phyloP scores from a whole-genome alignment of 2,329 filamentous ascomycete species.

The Teratosphaeria nubilosa region DNA sequence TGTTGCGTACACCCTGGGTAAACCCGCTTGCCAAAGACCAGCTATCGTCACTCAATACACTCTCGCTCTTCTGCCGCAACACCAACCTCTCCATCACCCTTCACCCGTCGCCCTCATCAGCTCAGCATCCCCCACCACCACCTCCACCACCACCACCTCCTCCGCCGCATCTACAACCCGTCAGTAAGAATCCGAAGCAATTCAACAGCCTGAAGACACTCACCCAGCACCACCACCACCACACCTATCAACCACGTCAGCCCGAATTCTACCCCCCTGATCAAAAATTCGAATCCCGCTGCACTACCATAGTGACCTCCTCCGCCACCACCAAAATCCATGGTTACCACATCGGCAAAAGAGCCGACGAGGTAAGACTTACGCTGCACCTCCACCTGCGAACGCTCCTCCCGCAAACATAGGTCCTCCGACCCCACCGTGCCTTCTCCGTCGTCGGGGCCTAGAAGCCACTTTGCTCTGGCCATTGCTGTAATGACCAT shows the following conservation, averaged over 20 bases:
- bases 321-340: no score
- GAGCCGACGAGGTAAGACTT: neutral
- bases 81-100: neutral
- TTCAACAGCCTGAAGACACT: neutral
- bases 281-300: neutral
- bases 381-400: neutral
- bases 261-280: neutral
- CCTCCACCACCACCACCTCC: neutral
- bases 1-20: no score
- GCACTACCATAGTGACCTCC: neutral
- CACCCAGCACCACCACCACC: neutral
- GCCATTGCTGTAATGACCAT: neutral
- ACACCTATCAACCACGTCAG: neutral
- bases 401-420: neutral
- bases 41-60: no score
- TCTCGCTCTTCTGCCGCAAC: neutral
- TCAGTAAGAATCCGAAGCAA: neutral
- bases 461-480: neutral
- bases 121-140: neutral
- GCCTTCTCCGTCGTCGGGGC: neutral
- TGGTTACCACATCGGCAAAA: no score
- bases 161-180: neutral
- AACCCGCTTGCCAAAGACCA: no score
- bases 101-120: neutral
- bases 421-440: neutral